Base-by-base conservation (phyloP, 495 filamentous ascomycete genomes). In the Aspergillus bertholletiae region DNA sequence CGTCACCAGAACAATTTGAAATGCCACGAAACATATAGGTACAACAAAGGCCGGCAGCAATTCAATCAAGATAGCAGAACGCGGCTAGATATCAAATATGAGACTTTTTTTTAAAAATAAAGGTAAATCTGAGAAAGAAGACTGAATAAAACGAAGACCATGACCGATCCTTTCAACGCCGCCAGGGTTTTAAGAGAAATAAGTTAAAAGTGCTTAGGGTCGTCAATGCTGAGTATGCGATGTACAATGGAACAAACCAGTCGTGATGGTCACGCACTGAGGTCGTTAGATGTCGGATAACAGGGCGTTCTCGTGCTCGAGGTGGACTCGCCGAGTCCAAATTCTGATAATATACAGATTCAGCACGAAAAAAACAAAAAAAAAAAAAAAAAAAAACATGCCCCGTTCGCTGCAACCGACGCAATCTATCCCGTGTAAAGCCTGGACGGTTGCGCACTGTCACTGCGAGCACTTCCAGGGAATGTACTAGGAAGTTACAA, bases 161-260 rank as follows among this genome's bases (percentile, higher is more conserved):
- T 51, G 15, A 35, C 35, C 43, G 61, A 48, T 43, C 56, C 59
- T 41, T 20, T 11, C 30, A 64, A 65, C 59, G 57, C 59, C 64
- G 46, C 59, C 61, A 39, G 54, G 55, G 59, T 59, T 64, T 53
- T 64, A 59, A 62, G 61, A 22, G 20, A 21, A 22, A 64, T 58
- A 44, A 58, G 63, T 66, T 64, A 63, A 44, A n/a, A 65, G 58
- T 63, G 61, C 59, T 65, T 65, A 69, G 62, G 60, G 64, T 69
- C 64, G 57, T 58, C 24, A 61, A 49, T 50, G 50, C 50, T 53
- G 51, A 47, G 51, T 50, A 64, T 64, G 58, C 45, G 44, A 54
- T 41, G 23, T 48, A 55, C 32, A 46, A 40, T 37, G 43, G 40
- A 40, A 53, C 53, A 53, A 51, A 49, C 23, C 32, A 49, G 50